Base-by-base conservation (phyloP, 305 asterid species). In the Salvia sclarea region DNA sequence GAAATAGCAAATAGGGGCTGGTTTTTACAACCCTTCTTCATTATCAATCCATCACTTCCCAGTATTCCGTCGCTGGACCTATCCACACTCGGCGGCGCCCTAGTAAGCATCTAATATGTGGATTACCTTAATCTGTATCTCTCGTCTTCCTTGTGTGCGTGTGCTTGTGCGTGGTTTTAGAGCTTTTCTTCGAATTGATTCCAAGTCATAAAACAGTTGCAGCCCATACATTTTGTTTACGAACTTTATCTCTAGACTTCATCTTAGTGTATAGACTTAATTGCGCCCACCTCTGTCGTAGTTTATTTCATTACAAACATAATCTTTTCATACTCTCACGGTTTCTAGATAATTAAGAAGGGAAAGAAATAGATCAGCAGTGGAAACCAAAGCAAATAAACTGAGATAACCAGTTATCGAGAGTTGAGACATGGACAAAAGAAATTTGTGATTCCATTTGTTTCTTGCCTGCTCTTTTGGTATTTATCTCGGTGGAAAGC, bases 321-420 rank as follows among this genome's bases (percentile, higher is more conserved):
- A 44, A 28, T 64, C 30, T 10, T 67, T 41, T 21, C 55, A 33
- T 41, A 56, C 20, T 13, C 17, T 49, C 49, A 11, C 69, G 30
- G 10, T 2, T 61, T 35, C 44, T 24, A 5, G 33, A 44, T 22
- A 3, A 25, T 45, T 53, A 40, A 43, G 53, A 21, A n/a, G 41
- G 54, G 33, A 7, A 10, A 18, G 25, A 24, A 2, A 8, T 7
- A 33, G 9, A 33, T 8, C 3, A 3, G 13, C 2, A 9, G 21
- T 18, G 49, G 56, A 69, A 58, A 11, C 59, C 33, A 31, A 11
- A 48, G 16, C 61, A 20, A 52, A 61, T 35, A 16, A 24, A 70
- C 24, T 24, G 35, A 17, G 16, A 47, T 48, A 5, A 52, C 43
- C 47, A 50, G 49, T 50, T 41, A 28, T 21, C 37, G 70, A 18